A percentile compares a stretch with the other conserved stretches of the same genome.
These are phyloP conservation scores for Purpureocillium takamizusanense DNA, from an alignment of 2,329 filamentous ascomycete species.

Conservation along the genomic window DNA sequence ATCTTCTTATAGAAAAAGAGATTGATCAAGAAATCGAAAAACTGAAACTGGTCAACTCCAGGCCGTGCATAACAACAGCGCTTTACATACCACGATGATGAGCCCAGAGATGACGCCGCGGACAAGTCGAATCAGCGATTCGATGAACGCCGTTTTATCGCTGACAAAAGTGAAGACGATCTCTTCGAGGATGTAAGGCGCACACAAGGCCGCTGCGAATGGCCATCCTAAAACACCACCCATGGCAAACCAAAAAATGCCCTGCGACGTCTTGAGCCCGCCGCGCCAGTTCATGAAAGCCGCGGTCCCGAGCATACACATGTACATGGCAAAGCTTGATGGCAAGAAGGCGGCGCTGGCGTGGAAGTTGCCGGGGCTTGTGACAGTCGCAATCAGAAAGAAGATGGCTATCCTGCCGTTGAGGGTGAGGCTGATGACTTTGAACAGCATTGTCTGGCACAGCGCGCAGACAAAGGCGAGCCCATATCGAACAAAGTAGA, in stretches of 20 bases:
- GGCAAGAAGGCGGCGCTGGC: slow-evolving; percentile 80
- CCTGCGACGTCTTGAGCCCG: slow-evolving; percentile 69
- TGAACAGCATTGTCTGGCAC: slow-evolving; percentile 75
- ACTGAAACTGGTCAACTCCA: slow-evolving; percentile 30
- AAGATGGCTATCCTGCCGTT: slow-evolving; percentile 79
- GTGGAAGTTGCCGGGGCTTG: slow-evolving; percentile 89
- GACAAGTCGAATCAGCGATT: slow-evolving; percentile 50
- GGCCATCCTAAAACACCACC: slow-evolving; percentile 89
- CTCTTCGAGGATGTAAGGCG: slow-evolving; percentile 78
- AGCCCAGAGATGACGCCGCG: slow-evolving; percentile 60
- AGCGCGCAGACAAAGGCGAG: slow-evolving; percentile 71
- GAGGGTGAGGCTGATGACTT: slow-evolving; percentile 64
- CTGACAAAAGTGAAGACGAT: slow-evolving; percentile 46
- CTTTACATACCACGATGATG: slow-evolving; percentile 55
- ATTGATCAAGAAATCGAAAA: slow-evolving; percentile 62
- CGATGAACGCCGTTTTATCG: slow-evolving; percentile 48
- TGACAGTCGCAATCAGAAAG: slow-evolving; percentile 68
- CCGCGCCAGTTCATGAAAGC: slow-evolving; percentile 87
- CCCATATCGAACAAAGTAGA: slow-evolving; percentile 74
- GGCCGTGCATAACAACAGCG: too few relatives aligned
- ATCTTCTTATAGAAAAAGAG: slow-evolving; percentile 77
- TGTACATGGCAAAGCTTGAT: slow-evolving; percentile 96
- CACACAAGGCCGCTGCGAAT: slow-evolving; percentile 73
- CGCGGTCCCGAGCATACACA: slow-evolving; percentile 73
- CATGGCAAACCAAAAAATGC: slow-evolving; percentile 83